phyloP scores from a whole-genome alignment of 1,284 basidiomycete species.

The Inonotus hispidus region DNA sequence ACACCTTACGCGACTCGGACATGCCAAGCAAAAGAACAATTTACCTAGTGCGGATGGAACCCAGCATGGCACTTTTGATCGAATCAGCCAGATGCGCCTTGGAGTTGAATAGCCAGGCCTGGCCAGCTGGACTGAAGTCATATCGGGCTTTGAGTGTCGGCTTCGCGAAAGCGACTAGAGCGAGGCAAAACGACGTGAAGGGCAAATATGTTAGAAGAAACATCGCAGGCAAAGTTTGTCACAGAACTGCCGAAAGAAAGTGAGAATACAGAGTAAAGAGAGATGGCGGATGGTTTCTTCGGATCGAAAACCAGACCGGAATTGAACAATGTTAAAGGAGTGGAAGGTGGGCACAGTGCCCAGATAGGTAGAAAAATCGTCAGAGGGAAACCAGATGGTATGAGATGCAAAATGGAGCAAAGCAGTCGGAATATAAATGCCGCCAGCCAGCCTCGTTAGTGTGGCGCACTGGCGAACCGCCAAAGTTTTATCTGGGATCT shows the following conservation, averaged over 20 bases:
- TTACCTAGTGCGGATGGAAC: conserved; percentile 26
- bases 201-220: not conserved
- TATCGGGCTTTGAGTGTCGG: not conserved
- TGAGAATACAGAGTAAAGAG: not conserved
- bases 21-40: too few species aligned
- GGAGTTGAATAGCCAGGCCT: conserved; percentile 3
- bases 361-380: not conserved
- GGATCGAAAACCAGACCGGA: not conserved
- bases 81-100: not conserved
- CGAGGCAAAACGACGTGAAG: not conserved
- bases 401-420: not conserved
- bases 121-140: not conserved
- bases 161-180: not conserved
- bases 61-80: conserved; percentile 24
- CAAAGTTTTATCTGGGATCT: too few species aligned
- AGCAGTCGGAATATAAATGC: not conserved
- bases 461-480: too few species aligned
- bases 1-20: not conserved
- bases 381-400: not conserved
- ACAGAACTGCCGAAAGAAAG: not conserved
- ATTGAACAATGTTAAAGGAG: not conserved
- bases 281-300: not conserved
- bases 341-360: not conserved
- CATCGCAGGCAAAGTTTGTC: not conserved
- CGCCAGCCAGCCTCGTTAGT: not conserved